Conservation (phyloP, 2,329 filamentous ascomycete species). For the Aspergillus fijiensis region DNA sequence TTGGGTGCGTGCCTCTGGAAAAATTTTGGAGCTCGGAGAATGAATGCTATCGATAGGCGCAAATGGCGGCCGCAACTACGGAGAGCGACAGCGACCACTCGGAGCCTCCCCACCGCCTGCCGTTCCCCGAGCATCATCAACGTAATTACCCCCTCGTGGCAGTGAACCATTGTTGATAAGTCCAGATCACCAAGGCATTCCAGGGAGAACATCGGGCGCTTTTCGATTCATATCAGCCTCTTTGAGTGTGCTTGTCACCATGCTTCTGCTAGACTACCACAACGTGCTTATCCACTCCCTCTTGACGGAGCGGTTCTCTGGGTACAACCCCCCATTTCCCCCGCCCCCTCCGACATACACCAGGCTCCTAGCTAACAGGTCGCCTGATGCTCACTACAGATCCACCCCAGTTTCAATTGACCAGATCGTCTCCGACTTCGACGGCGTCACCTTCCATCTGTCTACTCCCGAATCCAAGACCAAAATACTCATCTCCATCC, state of each 20-base stretch:
- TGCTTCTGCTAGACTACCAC: slow-evolving; percentile 98
- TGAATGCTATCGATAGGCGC: slow-evolving; percentile 38
- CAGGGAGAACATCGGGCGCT: slow-evolving; percentile 6
- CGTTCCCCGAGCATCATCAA: slow-evolving; percentile 25
- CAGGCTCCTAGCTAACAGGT: slow-evolving; percentile 40
- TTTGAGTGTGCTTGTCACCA: slow-evolving; percentile 37
- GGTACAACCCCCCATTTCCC: slow-evolving; percentile 52
- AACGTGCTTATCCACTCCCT: slow-evolving; percentile 97
- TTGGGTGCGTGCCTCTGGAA: slow-evolving; percentile 37
- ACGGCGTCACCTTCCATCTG: slow-evolving; percentile 97
- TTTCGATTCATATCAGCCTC: slow-evolving; percentile 1
- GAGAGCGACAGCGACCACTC: slow-evolving; percentile 32
- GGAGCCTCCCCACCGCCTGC: slow-evolving; percentile 32
- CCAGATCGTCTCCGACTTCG: slow-evolving; percentile 98
- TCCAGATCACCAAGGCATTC: not conserved
- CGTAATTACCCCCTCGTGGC: slow-evolving; percentile 13
- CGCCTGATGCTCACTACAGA: slow-evolving; percentile 50
- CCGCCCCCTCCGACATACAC: slow-evolving; percentile 32
- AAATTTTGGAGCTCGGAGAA: slow-evolving; percentile 31
- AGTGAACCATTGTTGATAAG: not conserved
- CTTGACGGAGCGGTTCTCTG: slow-evolving; percentile 89
- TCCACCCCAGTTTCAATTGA: slow-evolving; percentile 85
- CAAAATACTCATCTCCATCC: slow-evolving; percentile 90
- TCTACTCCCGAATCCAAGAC: slow-evolving; percentile 92
- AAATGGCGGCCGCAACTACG: slow-evolving; percentile 32